Percentiles rank a stretch among this genome's conserved stretches.
These are phyloP conservation scores for Ganoderma leucocontextum DNA, from an alignment of 1,284 basidiomycete genomes.

Conservation along the genomic window DNA sequence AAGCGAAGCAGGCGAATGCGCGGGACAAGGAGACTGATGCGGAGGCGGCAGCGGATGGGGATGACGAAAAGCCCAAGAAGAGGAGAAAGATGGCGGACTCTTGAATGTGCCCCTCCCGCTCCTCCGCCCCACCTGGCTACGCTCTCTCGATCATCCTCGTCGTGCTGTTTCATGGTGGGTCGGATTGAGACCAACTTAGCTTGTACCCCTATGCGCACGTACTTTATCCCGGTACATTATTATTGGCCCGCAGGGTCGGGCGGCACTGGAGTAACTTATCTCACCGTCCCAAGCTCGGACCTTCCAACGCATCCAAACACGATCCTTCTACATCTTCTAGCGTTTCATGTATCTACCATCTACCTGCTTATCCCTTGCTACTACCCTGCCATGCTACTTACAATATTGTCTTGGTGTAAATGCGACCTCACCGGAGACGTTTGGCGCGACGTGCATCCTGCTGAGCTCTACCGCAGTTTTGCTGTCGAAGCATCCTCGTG, in stretches of 20 bases:
- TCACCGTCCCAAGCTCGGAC: slow-evolving; percentile 3
- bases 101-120: slow-evolving; percentile 6
- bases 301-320: slow-evolving; percentile 14
- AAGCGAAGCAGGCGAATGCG: slow-evolving; percentile 28
- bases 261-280: slow-evolving; percentile 15
- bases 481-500: slow-evolving; percentile 2
- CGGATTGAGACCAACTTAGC: not conserved
- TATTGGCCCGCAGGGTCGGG: slow-evolving; percentile 23
- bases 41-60: slow-evolving; percentile 24
- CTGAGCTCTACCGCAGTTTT: slow-evolving; percentile 7
- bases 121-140: not conserved
- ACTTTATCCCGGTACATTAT: slow-evolving; percentile 19
- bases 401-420: not conserved
- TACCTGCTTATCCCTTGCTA: not conserved
- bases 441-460: not conserved
- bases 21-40: slow-evolving; percentile 18
- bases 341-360: slow-evolving; percentile 10
- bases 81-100: slow-evolving; percentile 32
- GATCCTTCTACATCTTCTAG: slow-evolving; percentile 22
- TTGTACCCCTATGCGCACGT: slow-evolving; percentile 15
- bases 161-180: not conserved
- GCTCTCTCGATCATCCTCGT: not conserved
- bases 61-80: slow-evolving; percentile 38
- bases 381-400: not conserved
- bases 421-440: not conserved